These are phyloP conservation scores for Aristolochia californica DNA, from an alignment of 164 flowering plant species.

Conservation along the genomic window DNA sequence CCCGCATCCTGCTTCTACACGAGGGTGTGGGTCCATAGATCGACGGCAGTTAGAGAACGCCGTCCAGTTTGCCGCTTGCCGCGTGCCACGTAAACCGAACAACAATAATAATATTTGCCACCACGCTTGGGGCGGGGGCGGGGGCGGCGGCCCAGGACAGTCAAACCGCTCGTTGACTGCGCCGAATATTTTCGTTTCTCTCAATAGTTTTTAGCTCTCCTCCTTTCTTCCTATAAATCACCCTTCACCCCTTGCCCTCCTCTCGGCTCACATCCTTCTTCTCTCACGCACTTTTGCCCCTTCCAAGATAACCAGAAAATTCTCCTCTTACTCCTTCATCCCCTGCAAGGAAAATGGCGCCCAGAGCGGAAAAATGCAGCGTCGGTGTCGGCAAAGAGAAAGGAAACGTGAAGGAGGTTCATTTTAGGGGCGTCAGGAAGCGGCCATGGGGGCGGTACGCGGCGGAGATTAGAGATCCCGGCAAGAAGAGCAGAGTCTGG, in stretches of 20 bases:
- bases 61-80: not conserved
- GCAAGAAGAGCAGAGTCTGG: slow-evolving; percentile 70
- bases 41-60: slow-evolving; percentile 1
- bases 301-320: too few relatives aligned
- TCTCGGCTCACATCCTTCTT: not conserved
- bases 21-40: too few relatives aligned
- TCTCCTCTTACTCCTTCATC: too few relatives aligned
- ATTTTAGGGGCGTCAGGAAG: slow-evolving; percentile 64
- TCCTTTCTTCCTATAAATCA: not conserved
- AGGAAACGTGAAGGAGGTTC: slow-evolving; percentile 27
- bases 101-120: slow-evolving; percentile 1
- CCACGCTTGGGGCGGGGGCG: slow-evolving; percentile 3
- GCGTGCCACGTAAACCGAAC: slow-evolving; percentile 4
- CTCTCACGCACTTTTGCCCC: not conserved
- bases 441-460: slow-evolving; percentile 83
- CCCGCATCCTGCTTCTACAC: too few relatives aligned
- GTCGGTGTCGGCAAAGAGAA: not conserved
- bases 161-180: slow-evolving; percentile 4
- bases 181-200: not conserved
- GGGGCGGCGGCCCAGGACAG: not conserved
- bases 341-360: slow-evolving; percentile 43
- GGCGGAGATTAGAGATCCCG: slow-evolving; percentile 72
- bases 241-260: not conserved
- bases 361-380: slow-evolving; percentile 18
- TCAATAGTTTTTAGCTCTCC: not conserved